These are phyloP conservation scores for Penicillium hordei DNA, from an alignment of 2,329 filamentous ascomycete species.

Conservation along the genomic window DNA sequence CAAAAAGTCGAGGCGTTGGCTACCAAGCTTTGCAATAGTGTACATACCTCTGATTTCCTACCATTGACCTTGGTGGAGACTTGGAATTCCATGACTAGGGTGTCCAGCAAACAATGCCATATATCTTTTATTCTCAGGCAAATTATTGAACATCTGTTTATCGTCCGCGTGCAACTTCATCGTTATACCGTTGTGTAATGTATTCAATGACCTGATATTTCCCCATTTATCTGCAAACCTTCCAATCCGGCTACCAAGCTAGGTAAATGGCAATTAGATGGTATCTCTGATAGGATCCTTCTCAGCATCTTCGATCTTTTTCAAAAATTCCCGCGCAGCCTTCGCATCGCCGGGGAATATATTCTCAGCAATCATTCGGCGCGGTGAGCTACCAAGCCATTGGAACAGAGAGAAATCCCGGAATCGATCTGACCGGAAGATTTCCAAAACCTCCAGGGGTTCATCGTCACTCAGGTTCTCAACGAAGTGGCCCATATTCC, in stretches of 20 bases:
- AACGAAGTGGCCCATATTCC: conserved; percentile 75
- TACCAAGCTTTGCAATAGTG: no score
- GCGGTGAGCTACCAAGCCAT: conserved; percentile 72
- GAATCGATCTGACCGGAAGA: conserved; percentile 70
- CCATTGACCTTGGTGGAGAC: no score
- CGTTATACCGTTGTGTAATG: neutral
- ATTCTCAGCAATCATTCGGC: conserved; percentile 39
- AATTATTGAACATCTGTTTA: no score
- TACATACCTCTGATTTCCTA: no score
- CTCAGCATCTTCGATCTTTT: conserved; percentile 60
- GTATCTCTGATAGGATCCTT: conserved; percentile 36
- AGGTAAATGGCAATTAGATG: neutral
- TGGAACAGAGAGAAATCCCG: conserved; percentile 72
- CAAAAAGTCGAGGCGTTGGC: no score
- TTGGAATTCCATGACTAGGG: neutral
- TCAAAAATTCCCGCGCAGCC: conserved; percentile 58
- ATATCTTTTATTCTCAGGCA: neutral
- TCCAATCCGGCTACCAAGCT: neutral
- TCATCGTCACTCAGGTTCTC: conserved; percentile 72
- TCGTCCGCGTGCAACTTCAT: neutral
- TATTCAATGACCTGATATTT: no score
- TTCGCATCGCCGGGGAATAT: conserved; percentile 10
- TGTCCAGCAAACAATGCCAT: neutral
- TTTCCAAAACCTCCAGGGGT: conserved; percentile 70
- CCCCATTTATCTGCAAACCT: neutral